Percentiles rank a stretch among this genome's conserved stretches.
These are phyloP conservation scores for Funneliformis geosporum DNA, from an alignment of 192 early-diverging fungal genomes.

Conservation along the genomic window DNA sequence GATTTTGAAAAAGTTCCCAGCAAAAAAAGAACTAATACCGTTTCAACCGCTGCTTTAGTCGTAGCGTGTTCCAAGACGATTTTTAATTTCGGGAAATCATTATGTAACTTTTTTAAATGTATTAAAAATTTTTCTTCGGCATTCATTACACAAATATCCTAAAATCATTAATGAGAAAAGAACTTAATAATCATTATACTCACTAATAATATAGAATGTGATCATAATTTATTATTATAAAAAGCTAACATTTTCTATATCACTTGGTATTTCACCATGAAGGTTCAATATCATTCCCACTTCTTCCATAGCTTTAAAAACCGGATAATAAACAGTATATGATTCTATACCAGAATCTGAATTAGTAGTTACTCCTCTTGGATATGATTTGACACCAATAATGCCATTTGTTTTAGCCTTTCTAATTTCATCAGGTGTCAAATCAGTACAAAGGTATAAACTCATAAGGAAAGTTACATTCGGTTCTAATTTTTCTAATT, in stretches of 20 bases:
- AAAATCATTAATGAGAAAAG: not conserved
- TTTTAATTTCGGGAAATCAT: conserved; percentile 87
- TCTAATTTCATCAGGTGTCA: conserved; percentile 87
- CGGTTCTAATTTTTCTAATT: conserved; percentile 82
- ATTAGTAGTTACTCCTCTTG: conserved; percentile 97
- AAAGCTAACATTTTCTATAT: conserved; percentile 63
- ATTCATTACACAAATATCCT: conserved; percentile 92
- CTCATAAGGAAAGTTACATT: conserved; percentile 91
- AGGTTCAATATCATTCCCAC: conserved; percentile 91
- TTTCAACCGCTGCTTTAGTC: conserved; percentile 88
- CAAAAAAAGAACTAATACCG: conserved; percentile 59
- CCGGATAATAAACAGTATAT: conserved; percentile 87
- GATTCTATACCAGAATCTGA: conserved; percentile 91
- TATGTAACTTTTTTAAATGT: conserved; percentile 82
- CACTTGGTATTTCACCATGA: conserved; percentile 93
- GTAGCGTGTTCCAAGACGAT: conserved; percentile 99
- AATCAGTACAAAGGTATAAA: conserved; percentile 82
- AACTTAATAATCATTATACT: not conserved
- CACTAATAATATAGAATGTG: not conserved
- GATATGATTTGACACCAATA: conserved; percentile 88
- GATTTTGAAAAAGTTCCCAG: not conserved
- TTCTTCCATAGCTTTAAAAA: conserved; percentile 96
- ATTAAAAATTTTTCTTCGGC: conserved; percentile 91
- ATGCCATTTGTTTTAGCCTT: conserved; percentile 85
- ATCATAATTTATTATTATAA: not conserved